These are phyloP conservation scores for Oemleria cerasiformis DNA, from an alignment of 306 rosid genomes.

Conservation along the genomic window DNA sequence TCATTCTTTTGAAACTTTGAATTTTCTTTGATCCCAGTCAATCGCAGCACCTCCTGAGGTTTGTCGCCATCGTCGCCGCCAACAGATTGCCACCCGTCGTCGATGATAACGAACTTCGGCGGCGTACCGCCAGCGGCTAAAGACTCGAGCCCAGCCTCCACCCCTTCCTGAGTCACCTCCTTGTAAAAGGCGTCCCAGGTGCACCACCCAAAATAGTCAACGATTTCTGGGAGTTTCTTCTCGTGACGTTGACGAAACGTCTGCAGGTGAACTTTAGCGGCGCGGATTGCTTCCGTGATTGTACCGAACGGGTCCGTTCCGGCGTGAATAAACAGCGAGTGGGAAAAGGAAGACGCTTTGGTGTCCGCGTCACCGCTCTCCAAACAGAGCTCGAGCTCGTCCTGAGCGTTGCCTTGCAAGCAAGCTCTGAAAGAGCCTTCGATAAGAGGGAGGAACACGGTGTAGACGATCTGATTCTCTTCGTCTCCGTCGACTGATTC, in stretches of 20 bases:
- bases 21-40: conserved; percentile 71
- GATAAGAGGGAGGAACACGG: conserved; percentile 71
- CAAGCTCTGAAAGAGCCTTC: conserved; percentile 78
- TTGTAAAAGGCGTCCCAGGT: conserved; percentile 95
- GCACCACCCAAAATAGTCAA: conserved; percentile 84
- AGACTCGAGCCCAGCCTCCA: conserved; percentile 58
- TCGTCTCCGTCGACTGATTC: conserved; percentile 41
- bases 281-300: conserved; percentile 50
- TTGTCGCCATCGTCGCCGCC: conserved; percentile 29
- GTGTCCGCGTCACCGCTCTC: conserved; percentile 78
- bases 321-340: conserved; percentile 50
- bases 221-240: conserved; percentile 74
- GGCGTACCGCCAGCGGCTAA: conserved; percentile 67
- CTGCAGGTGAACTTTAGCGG: conserved; percentile 52
- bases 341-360: conserved; percentile 60
- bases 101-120: conserved; percentile 80
- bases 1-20: conserved; percentile 58
- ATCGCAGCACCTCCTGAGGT: conserved; percentile 30
- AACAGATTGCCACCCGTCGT: conserved; percentile 90
- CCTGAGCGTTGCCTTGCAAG: conserved; percentile 57
- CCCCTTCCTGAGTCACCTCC: conserved; percentile 82
- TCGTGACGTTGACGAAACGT: conserved; percentile 79
- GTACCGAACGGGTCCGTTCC: conserved; percentile 74
- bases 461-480: conserved; percentile 51
- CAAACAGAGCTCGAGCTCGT: conserved; percentile 68